phyloP scores from a whole-genome alignment of 176 grass and related monocot species.

The Raddia guianensis region DNA sequence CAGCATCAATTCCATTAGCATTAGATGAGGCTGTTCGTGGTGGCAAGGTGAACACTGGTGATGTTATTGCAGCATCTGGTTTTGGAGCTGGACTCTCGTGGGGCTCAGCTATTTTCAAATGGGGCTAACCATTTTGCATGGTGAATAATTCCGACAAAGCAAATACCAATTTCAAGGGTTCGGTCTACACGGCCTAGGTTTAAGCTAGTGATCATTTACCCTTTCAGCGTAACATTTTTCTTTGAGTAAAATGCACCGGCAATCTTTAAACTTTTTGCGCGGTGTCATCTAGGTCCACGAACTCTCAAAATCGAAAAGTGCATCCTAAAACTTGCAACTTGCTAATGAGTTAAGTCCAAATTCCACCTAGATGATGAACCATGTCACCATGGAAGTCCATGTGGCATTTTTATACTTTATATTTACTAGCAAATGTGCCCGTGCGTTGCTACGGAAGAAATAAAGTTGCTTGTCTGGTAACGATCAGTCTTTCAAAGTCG shows the following conservation, averaged over 20 bases:
- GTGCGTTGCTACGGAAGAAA: too few relatives aligned
- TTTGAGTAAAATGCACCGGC: neutral
- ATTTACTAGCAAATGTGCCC: too few relatives aligned
- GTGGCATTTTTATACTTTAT: too few relatives aligned
- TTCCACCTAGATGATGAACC: too few relatives aligned
- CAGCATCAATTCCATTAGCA: conserved; percentile 92
- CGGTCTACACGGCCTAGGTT: conserved; percentile 16
- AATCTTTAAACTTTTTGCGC: too few relatives aligned
- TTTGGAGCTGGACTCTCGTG: conserved; percentile 97
- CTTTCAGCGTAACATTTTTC: conserved; percentile 28
- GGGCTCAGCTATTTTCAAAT: conserved; percentile 81
- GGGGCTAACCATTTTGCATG: conserved; percentile 40
- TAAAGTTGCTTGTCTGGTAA: too few relatives aligned
- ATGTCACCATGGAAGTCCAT: too few relatives aligned
- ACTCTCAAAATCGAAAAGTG: too few relatives aligned
- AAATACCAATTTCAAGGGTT: conserved; percentile 17
- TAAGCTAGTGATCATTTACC: conserved; percentile 21
- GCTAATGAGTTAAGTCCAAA: too few relatives aligned
- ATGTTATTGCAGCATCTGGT: conserved; percentile 73
- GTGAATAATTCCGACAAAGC: neutral
- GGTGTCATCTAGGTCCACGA: too few relatives aligned
- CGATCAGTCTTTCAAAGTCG: too few relatives aligned
- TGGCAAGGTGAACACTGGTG: conserved; percentile 74
- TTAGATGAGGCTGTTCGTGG: conserved; percentile 81
- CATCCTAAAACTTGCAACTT: too few relatives aligned